Conservation (phyloP, 2,329 filamentous ascomycete genomes). For the Ophiocordyceps camponoti-floridani region DNA sequence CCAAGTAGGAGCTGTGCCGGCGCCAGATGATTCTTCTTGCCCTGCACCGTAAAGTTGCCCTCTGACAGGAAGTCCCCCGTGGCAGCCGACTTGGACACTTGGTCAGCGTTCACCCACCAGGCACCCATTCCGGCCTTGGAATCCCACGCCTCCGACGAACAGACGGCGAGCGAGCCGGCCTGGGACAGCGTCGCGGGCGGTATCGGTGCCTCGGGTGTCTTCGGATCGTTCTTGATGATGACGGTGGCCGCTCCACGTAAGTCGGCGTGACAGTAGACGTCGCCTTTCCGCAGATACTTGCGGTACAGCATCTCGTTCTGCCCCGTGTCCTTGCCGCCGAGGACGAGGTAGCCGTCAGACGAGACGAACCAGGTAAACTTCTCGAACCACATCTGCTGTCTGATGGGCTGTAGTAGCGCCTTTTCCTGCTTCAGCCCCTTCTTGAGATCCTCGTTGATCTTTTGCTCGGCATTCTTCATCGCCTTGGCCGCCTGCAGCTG, state of each 20-base stretch:
- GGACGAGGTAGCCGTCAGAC: conserved; percentile 82
- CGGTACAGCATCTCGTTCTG: conserved; percentile 90
- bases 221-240: conserved; percentile 74
- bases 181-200: conserved; percentile 83
- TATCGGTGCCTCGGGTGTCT: conserved; percentile 65
- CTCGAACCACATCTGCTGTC: conserved; percentile 85
- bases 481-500: conserved; percentile 64
- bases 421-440: conserved; percentile 87
- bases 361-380: conserved; percentile 95
- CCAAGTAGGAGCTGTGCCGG: conserved; percentile 78
- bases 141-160: conserved; percentile 83
- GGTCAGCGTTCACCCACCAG: conserved; percentile 85
- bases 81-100: conserved; percentile 72
- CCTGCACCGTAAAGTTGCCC: conserved; percentile 65
- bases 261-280: conserved; percentile 85
- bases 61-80: conserved; percentile 63
- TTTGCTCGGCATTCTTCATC: conserved; percentile 76
- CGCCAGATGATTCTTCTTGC: conserved; percentile 80
- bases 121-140: conserved; percentile 90
- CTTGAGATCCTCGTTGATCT: conserved; percentile 71
- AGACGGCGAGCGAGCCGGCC: conserved; percentile 70
- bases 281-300: conserved; percentile 69
- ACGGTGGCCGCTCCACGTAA: conserved; percentile 69
- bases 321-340: conserved; percentile 73
- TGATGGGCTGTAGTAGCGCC: conserved; percentile 63